Evolutionary conservation across 352 stramenopile genomes (phyloP), one percentile per base, ranked within the genome.

Genomic region (Phytophthora idaei): DNA sequence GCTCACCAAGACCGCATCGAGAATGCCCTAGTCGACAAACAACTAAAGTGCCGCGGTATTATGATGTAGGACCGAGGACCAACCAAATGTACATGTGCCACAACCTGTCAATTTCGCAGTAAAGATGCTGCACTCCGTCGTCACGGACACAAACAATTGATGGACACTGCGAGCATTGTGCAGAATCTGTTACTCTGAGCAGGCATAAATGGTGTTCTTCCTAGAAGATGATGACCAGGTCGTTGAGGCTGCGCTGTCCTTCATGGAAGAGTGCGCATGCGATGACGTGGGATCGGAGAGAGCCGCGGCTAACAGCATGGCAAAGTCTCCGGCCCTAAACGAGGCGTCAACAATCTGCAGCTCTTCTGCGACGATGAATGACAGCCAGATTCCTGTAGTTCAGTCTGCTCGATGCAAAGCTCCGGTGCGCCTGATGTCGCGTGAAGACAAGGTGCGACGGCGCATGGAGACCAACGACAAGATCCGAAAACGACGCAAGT

Each of bases 1-100:
- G 69, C 57, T n/a, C 73, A 80, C 48, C 69, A 73, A 42, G 65
- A 77, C 28, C 46, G 45, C 0, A 77, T 80, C 31, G 65, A 80
- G 36, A 71, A 76, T 25, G 61, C 61, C 4, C 61, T 78, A 4
- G 42, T 77, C 7, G 64, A 75, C 41, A 48, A 62, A 52, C 28
- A 52, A 15, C 44, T 73, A 61, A 56, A 57, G 14, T 31, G 55
- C 27, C 58, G 42, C 21, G 39, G 29, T 41, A 48, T 32, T 15
- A 42, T 42, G 39, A 28, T 15, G 17, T 49, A 49, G n/a, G n/a
- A 15, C 17, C 21, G 0, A 21, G 21, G 21, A 49, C 11, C 4
- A 9, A 36, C 5, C 10, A 21, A 52, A 52, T 34, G 50, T 48
- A 63, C 25, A 52, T 34, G 50, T 48, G 55, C 25, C 8, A 63